Evolutionary conservation across 176 grass and related monocot genomes (phyloP), one percentile per base, ranked within the genome.

Genomic region (Bonia amplexicaulis): DNA sequence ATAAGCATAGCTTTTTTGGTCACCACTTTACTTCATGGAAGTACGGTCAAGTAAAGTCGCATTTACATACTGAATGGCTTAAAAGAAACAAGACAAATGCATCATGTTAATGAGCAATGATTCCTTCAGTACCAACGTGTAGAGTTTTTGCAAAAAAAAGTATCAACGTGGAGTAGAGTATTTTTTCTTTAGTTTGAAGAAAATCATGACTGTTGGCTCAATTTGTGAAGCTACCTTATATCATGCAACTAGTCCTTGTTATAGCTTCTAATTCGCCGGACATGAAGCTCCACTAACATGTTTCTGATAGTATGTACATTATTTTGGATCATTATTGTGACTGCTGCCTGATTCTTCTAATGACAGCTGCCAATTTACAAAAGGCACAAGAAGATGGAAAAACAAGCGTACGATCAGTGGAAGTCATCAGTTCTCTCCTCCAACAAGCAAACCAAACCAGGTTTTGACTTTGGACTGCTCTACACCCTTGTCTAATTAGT

Each of bases 371-470:
- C 91, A 6, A 91, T 87, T 55, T 89, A 99, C 86, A 99, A 99
- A 76, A 94, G 93, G 48, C 96, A 87, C 37, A 99, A 96, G 84
- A 88, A 92, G 83, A 90, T 92, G 84, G 90, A 94, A 35, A 99
- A 96, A 57, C 35, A 91, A 68, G 88, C 77, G 7, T 96, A 99
- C 68, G 78, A 96, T 17, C 66, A 94, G 7, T 99, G 96, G 93
- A 99, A 96, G 70, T 88, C 88, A 15, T 77, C 91, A 12, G 96
- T 94, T 81, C 46, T 99, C 69, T 96, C 91, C 12, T 87, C 93
- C 47, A 99, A 94, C 74, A 88, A 94, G 80, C 72, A 92, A 83
- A 73, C 55, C 26, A 92, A 91, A 33, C 65, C 84, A 94, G 96
- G 96, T 96, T 61, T 53, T 41, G 20, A 74, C 40, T 37, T 79